phyloP scores from a whole-genome alignment of 2,329 filamentous ascomycete species.

The Esteya vermicola region DNA sequence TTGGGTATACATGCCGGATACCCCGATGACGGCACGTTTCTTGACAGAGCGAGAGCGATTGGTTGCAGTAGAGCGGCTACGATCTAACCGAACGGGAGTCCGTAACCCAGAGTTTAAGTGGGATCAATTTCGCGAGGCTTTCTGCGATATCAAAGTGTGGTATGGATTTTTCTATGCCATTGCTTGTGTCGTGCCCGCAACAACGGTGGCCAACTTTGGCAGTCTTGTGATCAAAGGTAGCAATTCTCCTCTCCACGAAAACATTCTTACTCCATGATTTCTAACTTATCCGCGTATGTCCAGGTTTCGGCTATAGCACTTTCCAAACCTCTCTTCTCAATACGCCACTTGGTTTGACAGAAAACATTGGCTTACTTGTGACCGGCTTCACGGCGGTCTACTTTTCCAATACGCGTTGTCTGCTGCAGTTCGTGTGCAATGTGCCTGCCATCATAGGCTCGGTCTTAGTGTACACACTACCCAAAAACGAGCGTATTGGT shows the following conservation, averaged over 20 bases:
- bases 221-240: conserved; percentile 4
- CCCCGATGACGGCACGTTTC: conserved; percentile 44
- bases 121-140: conserved; percentile 24
- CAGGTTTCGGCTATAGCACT: conserved; percentile 37
- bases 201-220: conserved; percentile 12
- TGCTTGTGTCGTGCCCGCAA: conserved; percentile 11
- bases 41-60: conserved; percentile 40
- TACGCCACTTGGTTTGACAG: conserved; percentile 45
- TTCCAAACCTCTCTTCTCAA: conserved; percentile 46
- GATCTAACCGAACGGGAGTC: conserved; percentile 33
- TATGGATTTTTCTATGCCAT: conserved; percentile 29
- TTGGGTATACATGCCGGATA: conserved; percentile 47
- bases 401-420: conserved; percentile 27
- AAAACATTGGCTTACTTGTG: conserved; percentile 45
- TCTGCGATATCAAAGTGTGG: conserved; percentile 27
- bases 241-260: not conserved
- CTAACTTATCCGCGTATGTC: not conserved
- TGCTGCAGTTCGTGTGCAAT: conserved; percentile 17
- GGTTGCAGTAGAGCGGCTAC: conserved; percentile 40
- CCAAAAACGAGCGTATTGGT: conserved; percentile 30
- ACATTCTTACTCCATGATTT: not conserved
- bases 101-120: conserved; percentile 23
- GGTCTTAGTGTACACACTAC: conserved; percentile 28
- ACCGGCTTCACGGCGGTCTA: conserved; percentile 25
- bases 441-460: conserved; percentile 19